Base-by-base conservation (phyloP, 257 asterid genomes). In the Salvia miltiorrhiza region DNA sequence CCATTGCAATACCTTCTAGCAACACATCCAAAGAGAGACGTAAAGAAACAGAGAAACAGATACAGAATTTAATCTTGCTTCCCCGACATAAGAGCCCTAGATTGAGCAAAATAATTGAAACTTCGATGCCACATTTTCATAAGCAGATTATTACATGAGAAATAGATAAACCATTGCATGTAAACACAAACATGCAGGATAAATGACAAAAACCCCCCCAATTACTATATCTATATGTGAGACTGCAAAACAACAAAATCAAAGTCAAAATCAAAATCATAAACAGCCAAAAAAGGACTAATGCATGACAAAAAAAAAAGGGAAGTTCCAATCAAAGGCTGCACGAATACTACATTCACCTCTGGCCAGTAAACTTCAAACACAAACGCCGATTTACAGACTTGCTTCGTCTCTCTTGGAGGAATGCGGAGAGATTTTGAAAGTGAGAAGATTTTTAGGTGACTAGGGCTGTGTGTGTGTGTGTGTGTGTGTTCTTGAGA, bases 121-220 rank as follows among this genome's bases (percentile, higher is more conserved):
- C 17, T 40, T 74, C 9, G 65, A 13, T 5, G 50, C 57, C 63
- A 52, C 59, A 61, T 40, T 63, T 21, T 28, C 21, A 37, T 7
- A 9, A 61, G 62, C 57, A 66, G 47, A 63, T 41, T 13, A 58
- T 20, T 14, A 7, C 17, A 21, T 14, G 32, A 20, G 32, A 59
- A 43, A 57, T 8, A 20, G 23, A 49, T 59, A 41, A 49, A 74
- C 47, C 44, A 47, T 35, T 73, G 63, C 74, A 74, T 67, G 76
- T 64, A 70, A 40, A 41, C 54, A 30, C 26, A 61, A 52, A 62
- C 71, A 32, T n/a, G 56, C 76, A 70, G 32, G 17, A 39, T 61
- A 23, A 40, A 63, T 16, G 35, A 54, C 19, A 21, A 7, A 26
- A 73, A 1, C n/a, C 67, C 28, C 49, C 17, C 28, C 28, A 40